Percentiles rank a stretch among this genome's conserved stretches.
These are phyloP conservation scores for Collybiopsis luxurians DNA, from an alignment of 768 basidiomycete genomes.

Conservation along the genomic window DNA sequence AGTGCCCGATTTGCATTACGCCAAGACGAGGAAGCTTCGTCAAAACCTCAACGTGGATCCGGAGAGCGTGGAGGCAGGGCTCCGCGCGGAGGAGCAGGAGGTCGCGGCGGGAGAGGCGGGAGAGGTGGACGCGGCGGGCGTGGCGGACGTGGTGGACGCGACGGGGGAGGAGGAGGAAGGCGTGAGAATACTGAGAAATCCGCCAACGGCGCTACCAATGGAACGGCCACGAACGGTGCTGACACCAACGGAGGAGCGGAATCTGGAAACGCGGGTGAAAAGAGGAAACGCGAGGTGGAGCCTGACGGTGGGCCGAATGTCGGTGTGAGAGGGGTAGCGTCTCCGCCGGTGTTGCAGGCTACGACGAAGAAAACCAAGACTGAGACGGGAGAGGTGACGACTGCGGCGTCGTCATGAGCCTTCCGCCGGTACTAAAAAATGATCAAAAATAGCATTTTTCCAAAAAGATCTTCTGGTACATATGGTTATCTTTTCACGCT, in stretches of 20 bases:
- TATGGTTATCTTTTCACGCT: too few relatives aligned
- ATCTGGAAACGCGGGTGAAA: conserved; percentile 47
- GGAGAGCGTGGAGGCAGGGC: conserved; percentile 39
- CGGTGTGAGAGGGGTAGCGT: conserved; percentile 60
- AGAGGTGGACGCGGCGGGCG: conserved; percentile 43
- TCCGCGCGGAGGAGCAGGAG: conserved; percentile 45
- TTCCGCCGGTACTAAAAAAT: too few relatives aligned
- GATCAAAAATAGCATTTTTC: too few relatives aligned
- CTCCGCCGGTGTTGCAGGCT: conserved; percentile 48
- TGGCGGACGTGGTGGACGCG: conserved; percentile 29
- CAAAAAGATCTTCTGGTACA: too few relatives aligned
- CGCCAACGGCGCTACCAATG: conserved; percentile 1
- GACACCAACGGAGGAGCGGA: conserved; percentile 35
- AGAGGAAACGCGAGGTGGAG: conserved; percentile 74
- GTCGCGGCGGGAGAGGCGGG: conserved; percentile 36
- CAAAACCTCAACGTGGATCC: conserved; percentile 25
- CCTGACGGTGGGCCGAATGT: conserved; percentile 74
- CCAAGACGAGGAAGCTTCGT: conserved; percentile 20
- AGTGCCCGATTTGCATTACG: conserved; percentile 55
- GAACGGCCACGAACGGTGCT: conserved; percentile 17
- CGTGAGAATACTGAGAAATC: not conserved
- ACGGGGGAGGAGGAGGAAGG: conserved; percentile 33
- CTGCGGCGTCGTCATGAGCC: not conserved
- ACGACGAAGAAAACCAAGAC: conserved; percentile 45
- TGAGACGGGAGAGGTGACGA: conserved; percentile 16